These are phyloP conservation scores for Boletus semigastroideus DNA, from an alignment of 1,284 basidiomycete species.

Conservation along the genomic window DNA sequence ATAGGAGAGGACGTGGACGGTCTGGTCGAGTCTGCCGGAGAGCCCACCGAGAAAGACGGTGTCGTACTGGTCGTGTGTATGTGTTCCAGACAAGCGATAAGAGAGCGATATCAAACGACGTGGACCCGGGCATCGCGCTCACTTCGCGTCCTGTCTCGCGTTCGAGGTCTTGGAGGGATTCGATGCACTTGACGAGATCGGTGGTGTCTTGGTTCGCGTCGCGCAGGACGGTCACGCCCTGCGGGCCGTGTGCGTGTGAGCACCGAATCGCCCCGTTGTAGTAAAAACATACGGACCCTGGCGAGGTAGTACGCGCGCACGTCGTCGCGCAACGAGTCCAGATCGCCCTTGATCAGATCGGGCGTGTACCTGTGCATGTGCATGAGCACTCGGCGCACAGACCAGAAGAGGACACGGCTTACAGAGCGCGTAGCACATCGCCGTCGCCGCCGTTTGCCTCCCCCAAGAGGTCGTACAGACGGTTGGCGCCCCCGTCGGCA, in stretches of 20 bases:
- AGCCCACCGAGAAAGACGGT: conserved; percentile 88
- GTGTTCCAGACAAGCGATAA: too few relatives aligned
- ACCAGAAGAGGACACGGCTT: conserved; percentile 7
- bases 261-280: too few relatives aligned
- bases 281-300: conserved; percentile 43
- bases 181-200: conserved; percentile 92
- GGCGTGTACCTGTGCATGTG: conserved; percentile 61
- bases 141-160: conserved; percentile 39
- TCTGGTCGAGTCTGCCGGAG: conserved; percentile 91
- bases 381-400: not conserved
- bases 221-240: conserved; percentile 69
- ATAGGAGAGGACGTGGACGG: conserved; percentile 85
- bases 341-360: conserved; percentile 88
- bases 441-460: conserved; percentile 8
- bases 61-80: too few relatives aligned
- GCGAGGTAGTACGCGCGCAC: conserved; percentile 69
- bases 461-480: conserved; percentile 67
- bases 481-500: conserved; percentile 94
- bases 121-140: not conserved
- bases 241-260: too few relatives aligned
- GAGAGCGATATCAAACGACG: not conserved
- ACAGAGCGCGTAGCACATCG: conserved; percentile 32
- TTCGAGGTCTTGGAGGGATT: conserved; percentile 58
- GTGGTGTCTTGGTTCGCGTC: conserved; percentile 84
- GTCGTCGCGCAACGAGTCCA: conserved; percentile 83